Evolutionary conservation across 768 basidiomycete species (phyloP), one percentile per base, ranked within the genome.

Genomic region (Paxillus rubicundulus): DNA sequence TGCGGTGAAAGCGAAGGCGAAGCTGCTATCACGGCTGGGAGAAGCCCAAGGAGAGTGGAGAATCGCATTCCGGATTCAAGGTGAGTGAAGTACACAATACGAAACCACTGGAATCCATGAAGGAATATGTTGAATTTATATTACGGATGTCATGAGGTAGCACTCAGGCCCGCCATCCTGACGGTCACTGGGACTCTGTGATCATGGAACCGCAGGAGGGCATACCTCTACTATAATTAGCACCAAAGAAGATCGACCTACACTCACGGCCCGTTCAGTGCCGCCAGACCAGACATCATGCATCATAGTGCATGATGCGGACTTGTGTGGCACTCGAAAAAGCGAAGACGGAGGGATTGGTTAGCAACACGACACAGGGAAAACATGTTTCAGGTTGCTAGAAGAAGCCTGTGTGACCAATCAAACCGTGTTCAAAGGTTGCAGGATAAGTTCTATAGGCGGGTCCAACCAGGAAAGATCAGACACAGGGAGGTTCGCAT

Each of bases 101-200:
- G 36, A 39, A 21, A 24, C 1, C 9, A 16, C 3, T 13, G 20
- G n/a, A 10, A 5, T 43, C n/a, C 28, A 43, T 33, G 17, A 21
- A 20, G 10, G 45, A 12, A 50, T 14, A 33, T 32, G 42, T 37
- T 33, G 42, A 27, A 45, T 51, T 51, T 44, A 51, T 51, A 51
- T 14, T 39, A 43, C 47, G 34, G 21, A 36, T 9, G 17, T 9
- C 21, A n/a, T n/a, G n/a, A 42, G 20, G 18, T 3, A 5, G 18
- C 12, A 9, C 10, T 24, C 40, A 24, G 40, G 36, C 36, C 18
- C 40, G 40, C 40, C 40, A 24, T 6, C 17, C 4, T 9, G 24
- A 24, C 6, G 24, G 24, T 4, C 3, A 24, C 24, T 6, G 24
- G 24, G 24, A 6, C 4, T 24, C 24, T 24, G 24, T 24, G 18